Evolutionary conservation across 306 rosid species (phyloP).

Genomic region (Corylus avellana): DNA sequence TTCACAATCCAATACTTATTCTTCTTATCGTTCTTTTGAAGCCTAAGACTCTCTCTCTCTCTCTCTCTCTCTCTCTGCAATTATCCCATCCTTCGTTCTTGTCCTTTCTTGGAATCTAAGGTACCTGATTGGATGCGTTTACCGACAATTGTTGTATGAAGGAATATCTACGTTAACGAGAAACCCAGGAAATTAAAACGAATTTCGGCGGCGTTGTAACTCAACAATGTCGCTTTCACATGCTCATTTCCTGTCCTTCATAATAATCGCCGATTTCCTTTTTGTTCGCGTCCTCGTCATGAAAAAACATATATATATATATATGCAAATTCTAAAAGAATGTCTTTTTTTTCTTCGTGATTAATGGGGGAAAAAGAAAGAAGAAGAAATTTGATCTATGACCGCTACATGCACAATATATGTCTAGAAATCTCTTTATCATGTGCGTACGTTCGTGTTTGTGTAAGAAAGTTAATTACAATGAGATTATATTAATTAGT

Average conservation of each 20-base stretch:
- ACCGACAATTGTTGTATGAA: conserved; percentile 23
- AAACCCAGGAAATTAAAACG: conserved; percentile 26
- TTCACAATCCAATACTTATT: conserved; percentile 42
- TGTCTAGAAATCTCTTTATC: too few species aligned
- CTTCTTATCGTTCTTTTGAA: conserved; percentile 55
- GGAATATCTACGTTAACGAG: conserved; percentile 37
- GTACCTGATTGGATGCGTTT: conserved; percentile 25
- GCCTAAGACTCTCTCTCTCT: conserved; percentile 20
- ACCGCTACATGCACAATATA: too few species aligned
- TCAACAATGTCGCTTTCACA: conserved; percentile 49
- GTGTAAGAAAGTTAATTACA: too few species aligned
- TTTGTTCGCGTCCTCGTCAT: not conserved
- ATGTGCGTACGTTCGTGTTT: too few species aligned
- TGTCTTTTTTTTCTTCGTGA: too few species aligned
- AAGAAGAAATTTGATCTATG: too few species aligned
- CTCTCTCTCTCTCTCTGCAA: conserved; percentile 19
- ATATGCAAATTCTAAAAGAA: too few species aligned
- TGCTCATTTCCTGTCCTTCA: conserved; percentile 9
- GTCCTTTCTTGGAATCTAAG: conserved; percentile 63
- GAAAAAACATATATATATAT: too few species aligned
- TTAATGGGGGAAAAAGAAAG: too few species aligned
- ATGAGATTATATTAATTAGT: too few species aligned
- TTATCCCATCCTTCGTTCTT: conserved; percentile 81
- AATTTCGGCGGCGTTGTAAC: conserved; percentile 69
- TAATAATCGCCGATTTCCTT: not conserved